Evolutionary conservation across 768 basidiomycete genomes (phyloP).

Genomic region (Phylloporus sp.): DNA sequence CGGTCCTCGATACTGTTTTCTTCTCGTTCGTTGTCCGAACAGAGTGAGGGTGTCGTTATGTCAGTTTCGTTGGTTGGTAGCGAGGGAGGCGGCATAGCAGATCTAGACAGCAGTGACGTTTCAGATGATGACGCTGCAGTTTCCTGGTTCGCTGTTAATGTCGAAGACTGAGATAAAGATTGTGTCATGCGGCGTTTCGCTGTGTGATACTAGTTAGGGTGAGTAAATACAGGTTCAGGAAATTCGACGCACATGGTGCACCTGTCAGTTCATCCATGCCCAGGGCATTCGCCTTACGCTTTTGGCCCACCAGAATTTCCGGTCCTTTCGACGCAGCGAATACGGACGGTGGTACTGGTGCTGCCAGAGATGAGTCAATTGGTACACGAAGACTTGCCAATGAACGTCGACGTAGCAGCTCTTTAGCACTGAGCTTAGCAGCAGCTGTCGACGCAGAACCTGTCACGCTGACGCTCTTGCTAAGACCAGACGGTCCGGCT

Average conservation of each 20-base stretch:
- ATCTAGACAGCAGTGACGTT: slow-evolving; percentile 27
- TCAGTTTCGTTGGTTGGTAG: slow-evolving; percentile 38
- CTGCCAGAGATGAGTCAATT: slow-evolving; percentile 21
- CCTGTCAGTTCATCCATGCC: slow-evolving; percentile 24
- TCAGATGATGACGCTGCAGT: slow-evolving; percentile 12
- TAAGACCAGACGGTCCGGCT: slow-evolving; percentile 28
- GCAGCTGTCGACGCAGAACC: not conserved
- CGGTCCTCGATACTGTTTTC: slow-evolving; percentile 47
- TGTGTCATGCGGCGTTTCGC: slow-evolving; percentile 39
- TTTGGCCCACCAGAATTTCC: slow-evolving; percentile 18
- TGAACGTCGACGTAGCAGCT: slow-evolving; percentile 25
- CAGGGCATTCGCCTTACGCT: slow-evolving; percentile 31
- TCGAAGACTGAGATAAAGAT: slow-evolving; percentile 25
- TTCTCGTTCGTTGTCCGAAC: slow-evolving; percentile 65
- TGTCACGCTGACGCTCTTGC: slow-evolving; percentile 25
- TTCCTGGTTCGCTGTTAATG: slow-evolving; percentile 14
- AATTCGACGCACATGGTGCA: slow-evolving; percentile 32
- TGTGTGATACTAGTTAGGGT: slow-evolving; percentile 8
- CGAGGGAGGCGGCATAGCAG: slow-evolving; percentile 13
- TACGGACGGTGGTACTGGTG: slow-evolving; percentile 10
- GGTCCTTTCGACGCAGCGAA: slow-evolving; percentile 7
- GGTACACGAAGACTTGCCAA: slow-evolving; percentile 26
- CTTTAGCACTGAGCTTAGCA: slow-evolving; percentile 14
- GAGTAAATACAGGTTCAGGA: not conserved
- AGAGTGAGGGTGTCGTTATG: slow-evolving; percentile 63